phyloP scores from a whole-genome alignment of 2,329 filamentous ascomycete species.

The Penicillium nordicum region DNA sequence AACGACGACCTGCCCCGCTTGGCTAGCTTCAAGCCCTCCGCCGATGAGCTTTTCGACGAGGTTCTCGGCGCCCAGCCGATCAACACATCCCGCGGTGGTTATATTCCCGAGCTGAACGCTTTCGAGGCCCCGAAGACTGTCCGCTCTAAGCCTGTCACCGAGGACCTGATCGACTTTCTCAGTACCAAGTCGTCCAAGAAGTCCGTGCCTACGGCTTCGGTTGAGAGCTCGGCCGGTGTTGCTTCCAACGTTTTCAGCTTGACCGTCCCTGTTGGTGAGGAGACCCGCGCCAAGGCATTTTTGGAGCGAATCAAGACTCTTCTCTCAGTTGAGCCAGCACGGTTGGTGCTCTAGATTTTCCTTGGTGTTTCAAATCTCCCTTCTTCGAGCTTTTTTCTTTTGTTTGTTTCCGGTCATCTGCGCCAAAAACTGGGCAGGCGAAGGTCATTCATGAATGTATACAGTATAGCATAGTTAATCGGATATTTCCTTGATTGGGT shows the following conservation, averaged over 20 bases:
- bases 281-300: slow-evolving; percentile 76
- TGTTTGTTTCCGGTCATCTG: slow-evolving; percentile 19
- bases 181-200: slow-evolving; percentile 47
- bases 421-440: slow-evolving; percentile 6
- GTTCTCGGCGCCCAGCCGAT: slow-evolving; percentile 62
- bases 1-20: slow-evolving; percentile 79
- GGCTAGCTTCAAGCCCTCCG: slow-evolving; percentile 61
- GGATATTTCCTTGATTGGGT: slow-evolving; percentile 17
- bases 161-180: slow-evolving; percentile 84
- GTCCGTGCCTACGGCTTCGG: slow-evolving; percentile 24
- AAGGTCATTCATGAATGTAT: slow-evolving; percentile 20
- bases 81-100: slow-evolving; percentile 58
- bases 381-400: slow-evolving; percentile 14
- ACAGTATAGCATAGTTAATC: slow-evolving; percentile 30
- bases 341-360: slow-evolving; percentile 57
- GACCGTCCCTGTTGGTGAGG: slow-evolving; percentile 73
- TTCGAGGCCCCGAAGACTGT: slow-evolving; percentile 38
- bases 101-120: slow-evolving; percentile 66
- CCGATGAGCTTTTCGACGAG: slow-evolving; percentile 84
- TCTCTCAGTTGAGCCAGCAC: slow-evolving; percentile 74
- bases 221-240: slow-evolving; percentile 42
- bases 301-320: slow-evolving; percentile 81
- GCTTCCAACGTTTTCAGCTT: slow-evolving; percentile 78
- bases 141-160: slow-evolving; percentile 44
- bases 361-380: slow-evolving; percentile 12